These are phyloP conservation scores for Globisporangium paddicum DNA, from an alignment of 352 stramenopile species.

Conservation along the genomic window DNA sequence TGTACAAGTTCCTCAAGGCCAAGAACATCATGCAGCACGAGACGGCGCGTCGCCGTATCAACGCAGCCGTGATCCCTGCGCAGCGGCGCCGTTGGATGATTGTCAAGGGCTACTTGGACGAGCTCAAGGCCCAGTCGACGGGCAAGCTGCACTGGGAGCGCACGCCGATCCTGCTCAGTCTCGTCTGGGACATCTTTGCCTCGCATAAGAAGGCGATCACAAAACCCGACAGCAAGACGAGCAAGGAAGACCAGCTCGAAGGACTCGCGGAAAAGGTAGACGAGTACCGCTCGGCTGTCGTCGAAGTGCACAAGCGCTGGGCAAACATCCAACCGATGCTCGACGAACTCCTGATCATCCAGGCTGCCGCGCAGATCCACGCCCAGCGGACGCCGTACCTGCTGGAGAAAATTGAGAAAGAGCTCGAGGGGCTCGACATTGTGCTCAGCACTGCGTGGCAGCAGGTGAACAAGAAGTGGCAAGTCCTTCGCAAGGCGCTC, in stretches of 20 bases:
- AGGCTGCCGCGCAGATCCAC: slow-evolving; percentile 42
- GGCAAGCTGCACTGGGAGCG: slow-evolving; percentile 63
- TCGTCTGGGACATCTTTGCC: slow-evolving; percentile 73
- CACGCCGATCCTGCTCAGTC: slow-evolving; percentile 53
- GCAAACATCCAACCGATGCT: slow-evolving; percentile 59
- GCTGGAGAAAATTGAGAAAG: slow-evolving; percentile 32
- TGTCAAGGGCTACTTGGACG: slow-evolving; percentile 50
- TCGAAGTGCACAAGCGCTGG: slow-evolving; percentile 63
- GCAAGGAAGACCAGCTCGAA: slow-evolving; percentile 29
- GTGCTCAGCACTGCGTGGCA: slow-evolving; percentile 54
- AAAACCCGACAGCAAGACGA: slow-evolving; percentile 2
- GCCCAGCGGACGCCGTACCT: slow-evolving; percentile 45
- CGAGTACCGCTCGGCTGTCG: slow-evolving; percentile 41
- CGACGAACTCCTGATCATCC: slow-evolving; percentile 56
- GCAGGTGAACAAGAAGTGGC: slow-evolving; percentile 59
- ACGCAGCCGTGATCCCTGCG: slow-evolving; percentile 51
- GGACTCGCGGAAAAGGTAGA: slow-evolving; percentile 30
- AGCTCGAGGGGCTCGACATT: slow-evolving; percentile 62
- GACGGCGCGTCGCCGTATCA: slow-evolving; percentile 44
- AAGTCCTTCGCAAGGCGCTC: slow-evolving; percentile 33
- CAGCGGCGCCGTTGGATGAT: slow-evolving; percentile 60
- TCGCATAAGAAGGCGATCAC: slow-evolving; percentile 21
- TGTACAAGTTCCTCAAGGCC: slow-evolving; percentile 60
- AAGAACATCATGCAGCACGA: slow-evolving; percentile 63
- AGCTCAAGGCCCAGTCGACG: slow-evolving; percentile 34